phyloP scores from a whole-genome alignment of 495 filamentous ascomycete species.

The Clohesyomyces aquaticus region DNA sequence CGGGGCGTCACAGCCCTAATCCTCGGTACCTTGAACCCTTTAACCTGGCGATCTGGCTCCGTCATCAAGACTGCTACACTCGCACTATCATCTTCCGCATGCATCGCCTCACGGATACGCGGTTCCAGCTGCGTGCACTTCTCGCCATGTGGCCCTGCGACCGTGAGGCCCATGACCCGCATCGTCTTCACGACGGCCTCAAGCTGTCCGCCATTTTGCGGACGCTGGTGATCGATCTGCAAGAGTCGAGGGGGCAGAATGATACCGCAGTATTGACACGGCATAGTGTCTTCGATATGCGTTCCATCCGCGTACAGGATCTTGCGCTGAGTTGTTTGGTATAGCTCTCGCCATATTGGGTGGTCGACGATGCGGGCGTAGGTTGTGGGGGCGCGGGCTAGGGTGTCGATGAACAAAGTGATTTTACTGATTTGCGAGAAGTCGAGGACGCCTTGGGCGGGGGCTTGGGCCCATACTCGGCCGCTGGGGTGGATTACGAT shows the following conservation, averaged over 20 bases:
- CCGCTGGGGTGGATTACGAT: background rate
- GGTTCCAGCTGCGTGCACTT: background rate
- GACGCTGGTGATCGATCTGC: conserved; percentile 1
- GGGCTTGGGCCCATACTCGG: no score
- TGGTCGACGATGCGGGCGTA: background rate
- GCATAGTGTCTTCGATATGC: no score
- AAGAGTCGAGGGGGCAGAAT: background rate
- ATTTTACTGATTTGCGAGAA: background rate
- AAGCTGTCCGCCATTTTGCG: background rate
- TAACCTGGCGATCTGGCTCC: no score
- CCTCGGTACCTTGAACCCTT: no score
- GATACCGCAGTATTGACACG: background rate
- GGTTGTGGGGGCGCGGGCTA: background rate
- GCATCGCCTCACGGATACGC: background rate
- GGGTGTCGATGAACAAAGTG: background rate
- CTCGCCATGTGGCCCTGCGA: background rate
- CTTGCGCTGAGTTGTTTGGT: background rate
- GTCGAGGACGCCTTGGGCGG: background rate
- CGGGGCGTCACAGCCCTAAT: background rate
- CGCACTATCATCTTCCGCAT: background rate
- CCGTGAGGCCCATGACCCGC: background rate
- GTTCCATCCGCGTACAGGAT: background rate
- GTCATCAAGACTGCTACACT: background rate
- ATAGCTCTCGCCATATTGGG: background rate
- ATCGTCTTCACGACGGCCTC: background rate